Conservation (phyloP, 352 stramenopile genomes). For the Globisporangium takayamanum region DNA sequence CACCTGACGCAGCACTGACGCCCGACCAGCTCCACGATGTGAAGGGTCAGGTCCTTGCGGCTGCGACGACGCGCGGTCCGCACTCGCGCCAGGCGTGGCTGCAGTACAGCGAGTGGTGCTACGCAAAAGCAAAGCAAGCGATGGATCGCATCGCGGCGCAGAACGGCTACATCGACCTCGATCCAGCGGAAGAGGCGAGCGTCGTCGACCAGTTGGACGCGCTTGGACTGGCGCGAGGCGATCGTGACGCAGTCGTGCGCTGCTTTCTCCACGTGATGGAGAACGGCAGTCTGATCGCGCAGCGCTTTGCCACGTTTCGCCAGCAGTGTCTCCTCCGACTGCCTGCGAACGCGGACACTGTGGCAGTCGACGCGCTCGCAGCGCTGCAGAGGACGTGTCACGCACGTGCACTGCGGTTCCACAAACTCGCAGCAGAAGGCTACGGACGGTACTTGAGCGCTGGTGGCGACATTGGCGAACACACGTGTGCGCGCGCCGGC, state of each 20-base stretch:
- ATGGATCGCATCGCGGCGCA: slow-evolving; percentile 37
- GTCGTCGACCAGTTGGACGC: slow-evolving; percentile 37
- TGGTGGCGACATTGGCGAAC: not conserved
- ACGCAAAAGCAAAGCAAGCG: slow-evolving; percentile 36
- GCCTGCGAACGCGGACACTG: slow-evolving; percentile 2
- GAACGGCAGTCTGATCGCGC: slow-evolving; percentile 29
- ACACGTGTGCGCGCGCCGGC: not conserved
- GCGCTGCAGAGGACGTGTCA: slow-evolving; percentile 30
- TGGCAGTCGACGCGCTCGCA: slow-evolving; percentile 22
- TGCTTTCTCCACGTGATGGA: slow-evolving; percentile 52
- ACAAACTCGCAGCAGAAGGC: slow-evolving; percentile 30
- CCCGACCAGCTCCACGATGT: slow-evolving; percentile 8
- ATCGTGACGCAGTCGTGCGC: slow-evolving; percentile 29
- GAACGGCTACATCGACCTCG: slow-evolving; percentile 46
- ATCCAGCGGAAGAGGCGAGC: slow-evolving; percentile 29
- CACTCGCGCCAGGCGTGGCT: slow-evolving; percentile 45
- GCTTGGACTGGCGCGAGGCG: slow-evolving; percentile 21
- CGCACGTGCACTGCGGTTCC: slow-evolving; percentile 27
- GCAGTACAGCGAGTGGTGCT: slow-evolving; percentile 69
- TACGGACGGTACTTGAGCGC: slow-evolving; percentile 23
- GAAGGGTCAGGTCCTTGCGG: slow-evolving; percentile 10
- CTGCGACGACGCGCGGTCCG: slow-evolving; percentile 30
- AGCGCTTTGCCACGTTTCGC: slow-evolving; percentile 32
- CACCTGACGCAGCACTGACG: slow-evolving; percentile 14
- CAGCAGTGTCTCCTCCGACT: slow-evolving; percentile 21